Evolutionary conservation across 352 stramenopile species (phyloP).

Genomic region (Phytophthora ramorum): DNA sequence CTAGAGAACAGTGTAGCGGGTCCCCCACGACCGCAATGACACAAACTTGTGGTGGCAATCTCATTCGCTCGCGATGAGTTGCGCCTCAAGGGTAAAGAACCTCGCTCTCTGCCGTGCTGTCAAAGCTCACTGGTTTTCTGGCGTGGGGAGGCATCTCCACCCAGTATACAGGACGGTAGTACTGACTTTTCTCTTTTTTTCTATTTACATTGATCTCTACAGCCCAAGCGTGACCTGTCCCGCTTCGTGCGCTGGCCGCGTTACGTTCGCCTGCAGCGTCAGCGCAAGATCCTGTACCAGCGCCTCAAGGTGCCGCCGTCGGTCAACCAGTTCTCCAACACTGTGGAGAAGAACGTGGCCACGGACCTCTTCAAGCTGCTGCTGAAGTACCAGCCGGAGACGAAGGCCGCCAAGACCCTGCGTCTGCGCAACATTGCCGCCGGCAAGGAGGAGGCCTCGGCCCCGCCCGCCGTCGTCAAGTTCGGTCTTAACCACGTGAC

Average conservation of each 20-base stretch:
- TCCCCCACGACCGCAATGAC: conserved; percentile 92
- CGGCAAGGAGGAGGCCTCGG: conserved; percentile 91
- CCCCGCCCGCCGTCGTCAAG: conserved; percentile 95
- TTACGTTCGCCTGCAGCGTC: conserved; percentile 99
- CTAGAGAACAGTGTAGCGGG: conserved; percentile 78
- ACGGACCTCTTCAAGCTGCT: conserved; percentile 99
- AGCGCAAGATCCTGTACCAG: conserved; percentile 99
- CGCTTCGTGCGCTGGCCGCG: conserved; percentile 99
- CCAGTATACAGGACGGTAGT: conserved; percentile 4
- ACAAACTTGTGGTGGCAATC: conserved; percentile 90
- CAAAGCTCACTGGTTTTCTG: conserved; percentile 33
- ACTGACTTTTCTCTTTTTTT: conserved; percentile 24
- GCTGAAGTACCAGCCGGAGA: conserved; percentile 99
- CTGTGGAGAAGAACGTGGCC: conserved; percentile 98
- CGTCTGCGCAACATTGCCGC: conserved; percentile 97
- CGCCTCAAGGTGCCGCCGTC: conserved; percentile 98
- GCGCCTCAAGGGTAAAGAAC: conserved; percentile 85
- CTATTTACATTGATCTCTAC: conserved; percentile 31
- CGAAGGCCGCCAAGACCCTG: conserved; percentile 97
- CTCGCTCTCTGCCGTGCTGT: conserved; percentile 35
- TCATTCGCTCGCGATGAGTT: conserved; percentile 47
- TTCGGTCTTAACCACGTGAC: conserved; percentile 99
- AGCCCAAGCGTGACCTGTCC: conserved; percentile 96
- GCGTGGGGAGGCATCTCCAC: conserved; percentile 18
- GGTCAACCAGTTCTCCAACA: conserved; percentile 99